These are phyloP conservation scores for Penicillium pancosmium DNA, from an alignment of 495 filamentous ascomycete genomes.

Conservation along the genomic window DNA sequence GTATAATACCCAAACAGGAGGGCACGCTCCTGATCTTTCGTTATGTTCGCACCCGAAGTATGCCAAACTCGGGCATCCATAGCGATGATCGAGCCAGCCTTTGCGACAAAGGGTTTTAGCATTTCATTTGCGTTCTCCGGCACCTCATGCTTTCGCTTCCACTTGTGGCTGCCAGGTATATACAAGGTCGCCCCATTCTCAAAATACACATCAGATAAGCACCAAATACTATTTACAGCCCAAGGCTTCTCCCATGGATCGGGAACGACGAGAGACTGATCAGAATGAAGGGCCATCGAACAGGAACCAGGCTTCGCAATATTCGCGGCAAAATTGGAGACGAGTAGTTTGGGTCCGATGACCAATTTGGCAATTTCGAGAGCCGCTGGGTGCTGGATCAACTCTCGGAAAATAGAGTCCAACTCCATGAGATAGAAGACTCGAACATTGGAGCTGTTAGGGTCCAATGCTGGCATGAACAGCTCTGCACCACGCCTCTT, in stretches of 20 bases:
- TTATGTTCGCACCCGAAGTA: neutral
- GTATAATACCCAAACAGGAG: neutral
- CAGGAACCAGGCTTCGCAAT: neutral
- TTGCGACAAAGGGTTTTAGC: neutral
- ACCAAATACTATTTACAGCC: neutral
- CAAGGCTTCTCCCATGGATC: constrained; percentile 1
- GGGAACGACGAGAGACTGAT: neutral
- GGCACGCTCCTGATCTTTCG: neutral
- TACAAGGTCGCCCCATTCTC: neutral
- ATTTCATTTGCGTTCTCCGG: neutral
- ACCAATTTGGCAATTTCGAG: neutral
- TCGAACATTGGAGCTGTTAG: neutral
- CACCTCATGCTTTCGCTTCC: neutral
- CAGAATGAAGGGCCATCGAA: neutral
- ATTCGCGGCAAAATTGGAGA: neutral
- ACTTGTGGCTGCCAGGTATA: neutral
- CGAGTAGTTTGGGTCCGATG: neutral
- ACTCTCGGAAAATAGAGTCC: neutral
- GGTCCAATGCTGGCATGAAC: neutral
- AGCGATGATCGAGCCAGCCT: neutral
- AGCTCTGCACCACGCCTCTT: neutral
- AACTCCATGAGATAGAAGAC: constrained; percentile 1
- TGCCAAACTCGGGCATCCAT: neutral
- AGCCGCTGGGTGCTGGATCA: neutral
- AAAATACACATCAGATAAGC: neutral